Evolutionary conservation across 257 asterid species (phyloP), one percentile per base, ranked within the genome.

Genomic region (Henckelia pumila): DNA sequence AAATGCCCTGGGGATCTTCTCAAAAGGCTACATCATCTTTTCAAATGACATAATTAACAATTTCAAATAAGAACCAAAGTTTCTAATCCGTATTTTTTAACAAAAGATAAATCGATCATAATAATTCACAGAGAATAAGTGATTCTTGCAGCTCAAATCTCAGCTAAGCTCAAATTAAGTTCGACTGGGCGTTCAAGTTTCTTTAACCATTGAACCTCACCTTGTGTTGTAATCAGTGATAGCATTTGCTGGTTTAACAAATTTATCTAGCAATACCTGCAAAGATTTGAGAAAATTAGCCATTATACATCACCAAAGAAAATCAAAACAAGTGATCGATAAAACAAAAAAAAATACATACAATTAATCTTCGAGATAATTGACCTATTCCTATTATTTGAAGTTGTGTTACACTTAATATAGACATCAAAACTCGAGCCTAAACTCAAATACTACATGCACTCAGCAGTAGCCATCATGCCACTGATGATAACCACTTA

Each of bases 141-240:
- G 21, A 20, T 50, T 65, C 47, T 49, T 28, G 11, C 52, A 64
- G 62, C 61, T 47, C 59, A 28, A 25, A 19, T 22, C 56, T 63
- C 47, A 30, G 66, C 56, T 29, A 28, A 23, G 30, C 21, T 63
- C 53, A 66, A 61, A 63, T 25, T 5, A 62, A 64, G 49, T 62
- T 25, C 25, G 30, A 21, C 63, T 24, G 28, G 71, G 70, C 9
- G 68, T 70, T 47, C 56, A 13, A 32, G 25, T 6, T 53, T 60
- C 26, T 44, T 22, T 40, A 67, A 37, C 30, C 62, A 70, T 40
- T 11, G 53, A 69, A 58, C 52, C 20, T 63, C 32, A 93, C 98
- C 96, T 86, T 66, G 99, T 93, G 75, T 93, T 93, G 81, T 93
- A 90, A 76, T 93, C 99, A 68, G 87, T 83, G 71, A 90, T 88